Percentiles rank a stretch among this genome's conserved stretches.
Conservation (phyloP, 2,329 filamentous ascomycete genomes). For the Aspergillus glaucus region DNA sequence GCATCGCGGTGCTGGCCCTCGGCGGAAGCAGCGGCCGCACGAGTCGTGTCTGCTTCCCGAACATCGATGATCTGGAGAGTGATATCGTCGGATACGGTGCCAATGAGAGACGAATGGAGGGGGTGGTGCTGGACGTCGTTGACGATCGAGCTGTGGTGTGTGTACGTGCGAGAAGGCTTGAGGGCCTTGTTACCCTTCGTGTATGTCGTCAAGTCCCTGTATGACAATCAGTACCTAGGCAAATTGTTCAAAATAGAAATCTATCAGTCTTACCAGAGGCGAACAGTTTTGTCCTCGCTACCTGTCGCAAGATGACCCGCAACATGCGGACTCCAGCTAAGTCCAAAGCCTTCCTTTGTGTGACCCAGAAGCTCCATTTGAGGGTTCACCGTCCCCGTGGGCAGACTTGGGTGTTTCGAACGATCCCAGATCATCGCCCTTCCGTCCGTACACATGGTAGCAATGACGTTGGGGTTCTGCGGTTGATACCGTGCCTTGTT, state of each 20-base stretch:
- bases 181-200: conserved; percentile 64
- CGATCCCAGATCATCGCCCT: conserved; percentile 90
- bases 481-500: conserved; percentile 98
- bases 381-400: conserved; percentile 67
- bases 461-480: conserved; percentile 94
- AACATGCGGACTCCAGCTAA: conserved; percentile 84
- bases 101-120: conserved; percentile 74
- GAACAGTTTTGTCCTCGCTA: conserved; percentile 85
- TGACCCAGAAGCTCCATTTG: conserved; percentile 84
- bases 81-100: conserved; percentile 89
- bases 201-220: conserved; percentile 73
- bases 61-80: conserved; percentile 88
- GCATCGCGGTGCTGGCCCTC: conserved; percentile 78
- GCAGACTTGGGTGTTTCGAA: conserved; percentile 80
- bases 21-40: conserved; percentile 59
- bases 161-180: conserved; percentile 68
- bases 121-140: conserved; percentile 98
- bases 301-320: conserved; percentile 80
- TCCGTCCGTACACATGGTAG: conserved; percentile 82
- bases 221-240: neutral
- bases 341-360: conserved; percentile 79
- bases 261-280: conserved; percentile 64
- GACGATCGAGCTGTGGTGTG: conserved; percentile 81
- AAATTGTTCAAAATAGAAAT: conserved; percentile 2
- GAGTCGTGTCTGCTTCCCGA: conserved; percentile 60